These are phyloP conservation scores for Lindgomyces ingoldianus DNA, from an alignment of 495 filamentous ascomycete genomes.

Conservation along the genomic window DNA sequence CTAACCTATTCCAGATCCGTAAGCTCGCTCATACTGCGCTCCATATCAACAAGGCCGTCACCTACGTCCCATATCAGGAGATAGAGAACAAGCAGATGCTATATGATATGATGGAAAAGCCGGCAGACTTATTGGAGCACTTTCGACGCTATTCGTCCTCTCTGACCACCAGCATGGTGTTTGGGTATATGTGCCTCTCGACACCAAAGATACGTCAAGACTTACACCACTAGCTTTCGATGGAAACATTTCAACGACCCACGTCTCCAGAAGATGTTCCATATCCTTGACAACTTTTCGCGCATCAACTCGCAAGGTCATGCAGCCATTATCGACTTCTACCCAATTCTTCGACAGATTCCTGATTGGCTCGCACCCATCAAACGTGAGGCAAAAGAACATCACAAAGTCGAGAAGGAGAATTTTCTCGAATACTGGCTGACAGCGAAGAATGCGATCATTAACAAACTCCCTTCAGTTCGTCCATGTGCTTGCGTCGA, in stretches of 20 bases:
- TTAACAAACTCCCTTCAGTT: slow-evolving; percentile 20
- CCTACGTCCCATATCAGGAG: slow-evolving; percentile 54
- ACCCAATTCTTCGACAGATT: slow-evolving; percentile 46
- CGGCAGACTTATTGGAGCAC: slow-evolving; percentile 50
- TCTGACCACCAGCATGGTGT: slow-evolving; percentile 57
- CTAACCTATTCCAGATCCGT: no score
- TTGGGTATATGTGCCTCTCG: slow-evolving; percentile 49
- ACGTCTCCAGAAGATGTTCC: slow-evolving; percentile 45
- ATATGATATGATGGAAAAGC: slow-evolving; percentile 46
- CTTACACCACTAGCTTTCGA: slow-evolving; percentile 56
- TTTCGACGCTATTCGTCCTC: slow-evolving; percentile 57
- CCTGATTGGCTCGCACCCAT: slow-evolving; percentile 49
- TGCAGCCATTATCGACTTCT: neutral
- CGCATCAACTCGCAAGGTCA: neutral
- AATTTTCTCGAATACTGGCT: slow-evolving; percentile 49
- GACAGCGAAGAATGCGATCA: slow-evolving; percentile 42
- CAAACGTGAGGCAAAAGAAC: slow-evolving; percentile 36
- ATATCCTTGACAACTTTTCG: neutral
- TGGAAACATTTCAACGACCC: slow-evolving; percentile 49
- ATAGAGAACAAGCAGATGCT: slow-evolving; percentile 56
- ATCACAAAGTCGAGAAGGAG: slow-evolving; percentile 39
- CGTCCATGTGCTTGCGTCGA: slow-evolving; percentile 22
- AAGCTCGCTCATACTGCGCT: slow-evolving; percentile 52
- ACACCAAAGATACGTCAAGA: slow-evolving; percentile 54
- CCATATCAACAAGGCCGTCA: slow-evolving; percentile 44